Evolutionary conservation across 2,329 filamentous ascomycete species (phyloP), one percentile per base, ranked within the genome.

Genomic region (Hymenoscyphus fraxineus): DNA sequence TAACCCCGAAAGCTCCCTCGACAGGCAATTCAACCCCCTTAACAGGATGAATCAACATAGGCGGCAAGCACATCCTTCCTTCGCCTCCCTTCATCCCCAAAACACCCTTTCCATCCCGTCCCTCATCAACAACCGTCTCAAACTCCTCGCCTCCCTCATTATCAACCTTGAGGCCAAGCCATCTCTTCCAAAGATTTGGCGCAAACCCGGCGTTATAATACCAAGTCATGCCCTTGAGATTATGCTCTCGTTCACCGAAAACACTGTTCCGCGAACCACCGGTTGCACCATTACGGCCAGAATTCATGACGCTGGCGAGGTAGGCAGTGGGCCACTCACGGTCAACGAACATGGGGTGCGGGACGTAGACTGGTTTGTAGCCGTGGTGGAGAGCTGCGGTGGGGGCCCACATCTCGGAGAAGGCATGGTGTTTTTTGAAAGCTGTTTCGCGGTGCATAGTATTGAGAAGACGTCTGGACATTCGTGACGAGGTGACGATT

Each of bases 351-450:
- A 96, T 84, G 0, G 93, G 92, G 73, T 98, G 94, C 0, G 94
- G 94, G 2, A 88, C 92, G 69, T 90, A 96, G 15, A 97, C 93
- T 44, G 92, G 93, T 80, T 97, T 98, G 79, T 91, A 88, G 12
- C 94, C 94, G 75, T 97, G 93, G 66, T 97, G 93, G 10, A 98
- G 83, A 1, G 93, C 91, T 0, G 91, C 88, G 0, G 91, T 95
- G 0, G 89, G 89, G 0, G 93, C 92, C 92, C 92, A 97, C 93
- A 97, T 97, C 77, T 98, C 94, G 0, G 93, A 91, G 76, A 96
- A 96, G 80, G 95, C 96, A 68, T 91, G 91, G 77, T 96, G 91
- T 71, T 93, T 93, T 74, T 89, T 88, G 72, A 91, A 85, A 38
- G 88, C 87, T 3, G 93, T 97, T 80, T 97, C 93, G 63, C 87